A percentile compares a stretch with the other conserved stretches of the same genome.
Conservation (phyloP, 2,329 filamentous ascomycete genomes). For the Botrytis squamosa region DNA sequence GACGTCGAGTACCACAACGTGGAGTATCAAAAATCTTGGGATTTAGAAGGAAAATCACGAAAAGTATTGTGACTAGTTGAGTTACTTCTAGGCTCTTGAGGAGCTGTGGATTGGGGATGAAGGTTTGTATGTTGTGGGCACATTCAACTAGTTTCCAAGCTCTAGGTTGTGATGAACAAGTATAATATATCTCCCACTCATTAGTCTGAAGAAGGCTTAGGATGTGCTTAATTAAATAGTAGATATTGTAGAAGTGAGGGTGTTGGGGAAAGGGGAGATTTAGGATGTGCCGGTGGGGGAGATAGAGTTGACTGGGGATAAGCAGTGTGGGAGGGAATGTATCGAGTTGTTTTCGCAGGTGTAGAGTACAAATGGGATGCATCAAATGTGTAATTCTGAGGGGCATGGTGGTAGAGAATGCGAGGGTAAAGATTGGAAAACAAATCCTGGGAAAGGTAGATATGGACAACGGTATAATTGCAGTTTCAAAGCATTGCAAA, state of each 20-base stretch:
- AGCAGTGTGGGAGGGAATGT: constrained; percentile 54
- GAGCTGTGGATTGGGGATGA: constrained; percentile 38
- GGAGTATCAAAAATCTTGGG: background rate
- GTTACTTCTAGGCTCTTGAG: constrained; percentile 35
- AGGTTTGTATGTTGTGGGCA: constrained; percentile 49
- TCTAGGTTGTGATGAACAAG: no score
- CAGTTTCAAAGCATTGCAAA: background rate
- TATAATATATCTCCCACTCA: no score
- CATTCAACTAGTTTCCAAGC: no score
- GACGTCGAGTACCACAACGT: constrained; percentile 40
- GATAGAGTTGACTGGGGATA: constrained; percentile 50
- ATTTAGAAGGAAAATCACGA: no score
- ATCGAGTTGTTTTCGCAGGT: constrained; percentile 59
- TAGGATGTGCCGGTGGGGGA: background rate
- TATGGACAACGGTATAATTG: no score
- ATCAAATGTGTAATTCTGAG: constrained; percentile 53
- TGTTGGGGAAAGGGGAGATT: constrained; percentile 37
- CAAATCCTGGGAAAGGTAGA: background rate
- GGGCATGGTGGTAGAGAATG: constrained; percentile 44
- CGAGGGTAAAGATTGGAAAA: background rate
- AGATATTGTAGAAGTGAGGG: no score
- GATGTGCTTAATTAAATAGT: no score
- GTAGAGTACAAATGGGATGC: constrained; percentile 59
- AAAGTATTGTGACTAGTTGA: background rate
- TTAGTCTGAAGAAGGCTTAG: no score